These are phyloP conservation scores for Annona squamosa DNA, from an alignment of 164 flowering plant species.

Conservation along the genomic window DNA sequence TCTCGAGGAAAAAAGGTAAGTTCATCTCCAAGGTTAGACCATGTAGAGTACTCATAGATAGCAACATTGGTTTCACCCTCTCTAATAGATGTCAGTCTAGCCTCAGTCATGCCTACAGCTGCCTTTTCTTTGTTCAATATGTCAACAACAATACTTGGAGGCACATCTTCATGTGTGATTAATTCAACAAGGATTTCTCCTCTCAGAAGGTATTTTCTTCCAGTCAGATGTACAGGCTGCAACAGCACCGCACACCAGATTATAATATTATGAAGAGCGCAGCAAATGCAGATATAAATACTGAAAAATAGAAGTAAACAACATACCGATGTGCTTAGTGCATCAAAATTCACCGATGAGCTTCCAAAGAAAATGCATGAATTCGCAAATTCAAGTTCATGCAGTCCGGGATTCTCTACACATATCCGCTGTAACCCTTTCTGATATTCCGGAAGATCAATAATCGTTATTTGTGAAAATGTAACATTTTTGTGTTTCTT, in stretches of 20 bases:
- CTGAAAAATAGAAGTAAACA: neutral
- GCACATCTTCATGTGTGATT: constrained; percentile 27
- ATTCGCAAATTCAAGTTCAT: constrained; percentile 76
- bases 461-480: neutral
- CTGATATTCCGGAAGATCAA: constrained; percentile 35
- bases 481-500: neutral
- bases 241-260: constrained; percentile 14
- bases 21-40: constrained; percentile 74
- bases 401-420: constrained; percentile 68
- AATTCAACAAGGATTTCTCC: constrained; percentile 58
- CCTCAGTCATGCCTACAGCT: constrained; percentile 30
- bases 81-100: constrained; percentile 34
- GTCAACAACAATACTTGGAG: constrained; percentile 50
- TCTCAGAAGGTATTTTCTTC: constrained; percentile 75
- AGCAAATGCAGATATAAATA: neutral
- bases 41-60: constrained; percentile 64
- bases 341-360: constrained; percentile 60
- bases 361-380: constrained; percentile 89
- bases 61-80: constrained; percentile 29
- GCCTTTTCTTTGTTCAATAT: constrained; percentile 35
- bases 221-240: constrained; percentile 75
- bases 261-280: neutral
- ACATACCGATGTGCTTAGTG: constrained; percentile 48
- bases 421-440: constrained; percentile 78
- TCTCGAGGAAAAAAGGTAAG: constrained; percentile 71